Evolutionary conservation across 2,329 filamentous ascomycete species (phyloP).

Genomic region (Xylogone sp.): DNA sequence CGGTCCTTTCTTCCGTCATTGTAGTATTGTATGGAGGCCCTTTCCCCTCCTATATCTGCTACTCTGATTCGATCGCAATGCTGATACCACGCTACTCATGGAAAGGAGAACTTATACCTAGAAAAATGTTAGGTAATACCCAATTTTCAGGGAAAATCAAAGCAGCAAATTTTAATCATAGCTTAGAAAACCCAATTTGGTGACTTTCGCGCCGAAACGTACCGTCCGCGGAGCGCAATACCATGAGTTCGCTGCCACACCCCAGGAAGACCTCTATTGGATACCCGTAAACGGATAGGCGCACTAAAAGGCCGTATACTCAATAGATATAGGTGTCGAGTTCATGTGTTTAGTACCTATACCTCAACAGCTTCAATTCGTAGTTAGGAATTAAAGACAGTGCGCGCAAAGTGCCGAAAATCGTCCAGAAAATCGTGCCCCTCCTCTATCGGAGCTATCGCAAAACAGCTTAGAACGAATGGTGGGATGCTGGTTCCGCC

Average conservation of each 20-base stretch:
- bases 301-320: no score
- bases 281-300: no score
- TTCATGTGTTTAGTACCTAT: background rate
- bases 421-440: background rate
- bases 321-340: no score
- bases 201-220: no score
- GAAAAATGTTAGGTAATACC: background rate
- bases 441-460: background rate
- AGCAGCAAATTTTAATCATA: background rate
- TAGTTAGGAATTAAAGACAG: background rate
- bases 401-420: background rate
- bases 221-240: no score
- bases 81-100: no score
- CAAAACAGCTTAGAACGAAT: background rate
- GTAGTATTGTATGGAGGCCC: background rate
- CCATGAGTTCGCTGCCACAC: no score
- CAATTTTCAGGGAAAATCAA: background rate
- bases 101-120: background rate
- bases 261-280: no score
- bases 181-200: background rate
- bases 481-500: background rate
- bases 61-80: no score
- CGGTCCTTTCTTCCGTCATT: background rate
- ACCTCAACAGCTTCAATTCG: background rate
- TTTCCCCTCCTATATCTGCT: no score